A percentile compares a stretch with the other conserved stretches of the same genome.
Evolutionary conservation across 202 grass and related monocot species (phyloP).

Genomic region (Cymbopogon flexuosus): DNA sequence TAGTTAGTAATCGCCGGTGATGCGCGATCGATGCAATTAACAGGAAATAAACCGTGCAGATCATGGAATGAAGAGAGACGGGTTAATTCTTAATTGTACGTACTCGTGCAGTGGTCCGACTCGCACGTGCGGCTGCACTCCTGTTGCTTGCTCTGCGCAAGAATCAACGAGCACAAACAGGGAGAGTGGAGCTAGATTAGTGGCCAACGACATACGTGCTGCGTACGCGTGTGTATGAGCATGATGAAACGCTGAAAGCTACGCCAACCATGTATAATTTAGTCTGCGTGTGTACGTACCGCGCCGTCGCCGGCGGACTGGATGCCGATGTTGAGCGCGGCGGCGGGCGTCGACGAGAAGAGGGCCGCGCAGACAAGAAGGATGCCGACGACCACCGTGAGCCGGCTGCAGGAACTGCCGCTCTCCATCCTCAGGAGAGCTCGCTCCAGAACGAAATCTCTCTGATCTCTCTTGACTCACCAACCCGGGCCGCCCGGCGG

Average conservation of each 20-base stretch:
- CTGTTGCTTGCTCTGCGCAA: slow-evolving; percentile 62
- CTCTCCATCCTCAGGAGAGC: neutral
- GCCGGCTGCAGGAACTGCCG: neutral
- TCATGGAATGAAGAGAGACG: neutral
- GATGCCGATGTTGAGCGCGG: slow-evolving; percentile 64
- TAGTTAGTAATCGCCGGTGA: neutral
- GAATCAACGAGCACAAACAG: neutral
- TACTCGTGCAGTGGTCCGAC: slow-evolving; percentile 90
- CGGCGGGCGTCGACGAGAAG: slow-evolving; percentile 32
- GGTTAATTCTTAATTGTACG: neutral
- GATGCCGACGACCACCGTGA: neutral
- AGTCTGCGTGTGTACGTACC: slow-evolving; percentile 39
- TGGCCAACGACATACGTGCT: neutral
- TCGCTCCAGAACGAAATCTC: neutral
- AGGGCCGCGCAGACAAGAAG: neutral
- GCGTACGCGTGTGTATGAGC: neutral
- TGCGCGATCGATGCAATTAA: neutral
- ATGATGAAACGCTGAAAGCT: neutral
- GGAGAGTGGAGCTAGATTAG: neutral
- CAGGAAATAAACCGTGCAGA: neutral
- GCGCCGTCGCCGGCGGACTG: slow-evolving; percentile 46
- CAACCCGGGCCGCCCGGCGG: neutral
- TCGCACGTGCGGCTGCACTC: slow-evolving; percentile 85
- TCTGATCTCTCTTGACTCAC: neutral
- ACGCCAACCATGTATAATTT: neutral